phyloP scores from a whole-genome alignment of 805 yeast species.

The Teunomyces gatunensis region DNA sequence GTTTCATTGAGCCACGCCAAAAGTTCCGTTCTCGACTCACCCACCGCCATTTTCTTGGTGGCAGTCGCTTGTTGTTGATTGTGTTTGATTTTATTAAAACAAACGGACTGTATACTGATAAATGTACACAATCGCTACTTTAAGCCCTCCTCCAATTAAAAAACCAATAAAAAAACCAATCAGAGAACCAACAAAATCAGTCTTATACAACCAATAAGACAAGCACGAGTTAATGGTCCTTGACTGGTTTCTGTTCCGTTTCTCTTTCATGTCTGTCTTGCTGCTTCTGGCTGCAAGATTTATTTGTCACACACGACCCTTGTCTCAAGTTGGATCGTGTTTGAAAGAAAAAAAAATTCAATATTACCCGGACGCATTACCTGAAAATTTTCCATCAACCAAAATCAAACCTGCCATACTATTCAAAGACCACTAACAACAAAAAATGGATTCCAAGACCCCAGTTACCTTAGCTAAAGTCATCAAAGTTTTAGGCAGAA shows the following conservation, averaged over 20 bases:
- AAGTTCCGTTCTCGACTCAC: constrained; percentile 82
- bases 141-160: neutral
- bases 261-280: too few relatives aligned
- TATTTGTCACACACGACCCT: neutral
- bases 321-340: neutral
- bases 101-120: neutral
- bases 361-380: neutral
- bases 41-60: constrained; percentile 24
- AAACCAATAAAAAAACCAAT: too few relatives aligned
- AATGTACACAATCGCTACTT: neutral
- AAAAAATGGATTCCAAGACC: constrained; percentile 56
- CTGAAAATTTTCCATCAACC: constrained; percentile 2
- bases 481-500: constrained; percentile 98
- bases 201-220: too few relatives aligned
- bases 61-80: neutral
- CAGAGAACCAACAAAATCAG: too few relatives aligned
- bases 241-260: neutral
- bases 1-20: constrained; percentile 81
- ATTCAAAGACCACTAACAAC: constrained; percentile 1
- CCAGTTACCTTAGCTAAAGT: constrained; percentile 99
- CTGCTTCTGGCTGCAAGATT: neutral
- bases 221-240: neutral
- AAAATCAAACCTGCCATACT: neutral
- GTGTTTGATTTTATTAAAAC: neutral
- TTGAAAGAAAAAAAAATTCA: neutral